phyloP scores from a whole-genome alignment of 164 flowering plant genomes.

The Annona squamosa region DNA sequence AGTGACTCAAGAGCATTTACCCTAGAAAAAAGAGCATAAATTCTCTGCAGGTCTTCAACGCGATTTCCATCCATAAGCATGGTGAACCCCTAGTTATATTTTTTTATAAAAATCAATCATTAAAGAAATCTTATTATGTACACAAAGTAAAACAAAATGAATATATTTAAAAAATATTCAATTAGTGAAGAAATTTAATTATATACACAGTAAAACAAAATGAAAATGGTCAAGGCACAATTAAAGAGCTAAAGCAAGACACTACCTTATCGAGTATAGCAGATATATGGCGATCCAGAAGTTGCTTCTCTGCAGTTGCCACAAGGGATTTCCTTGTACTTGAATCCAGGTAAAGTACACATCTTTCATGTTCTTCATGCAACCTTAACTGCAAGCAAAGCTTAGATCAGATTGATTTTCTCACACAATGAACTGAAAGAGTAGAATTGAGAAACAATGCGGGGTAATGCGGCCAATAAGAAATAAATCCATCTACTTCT shows the following conservation, averaged over 20 bases:
- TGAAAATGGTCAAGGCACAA: neutral
- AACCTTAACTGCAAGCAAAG: conserved; percentile 61
- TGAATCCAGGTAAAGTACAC: conserved; percentile 74
- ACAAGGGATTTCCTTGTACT: conserved; percentile 79
- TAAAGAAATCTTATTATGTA: neutral
- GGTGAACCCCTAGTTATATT: conserved; percentile 62
- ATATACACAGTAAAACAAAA: neutral
- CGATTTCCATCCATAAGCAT: conserved; percentile 96
- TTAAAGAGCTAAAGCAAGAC: neutral
- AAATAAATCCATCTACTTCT: neutral
- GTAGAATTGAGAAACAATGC: neutral
- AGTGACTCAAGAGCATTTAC: conserved; percentile 83
- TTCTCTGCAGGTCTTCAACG: conserved; percentile 76
- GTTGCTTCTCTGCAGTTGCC: conserved; percentile 81
- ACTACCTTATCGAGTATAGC: conserved; percentile 87
- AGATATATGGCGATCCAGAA: conserved; percentile 80
- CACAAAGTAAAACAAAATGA: neutral
- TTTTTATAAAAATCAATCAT: neutral
- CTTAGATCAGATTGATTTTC: neutral
- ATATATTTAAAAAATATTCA: neutral
- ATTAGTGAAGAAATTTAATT: neutral
- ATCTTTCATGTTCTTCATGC: conserved; percentile 96
- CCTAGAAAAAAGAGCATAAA: conserved; percentile 68
- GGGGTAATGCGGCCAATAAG: neutral
- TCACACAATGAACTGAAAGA: neutral